Percentiles rank a stretch among this genome's conserved stretches.
Conservation (phyloP, 2,329 filamentous ascomycete genomes). For the Trichoderma sp. region DNA sequence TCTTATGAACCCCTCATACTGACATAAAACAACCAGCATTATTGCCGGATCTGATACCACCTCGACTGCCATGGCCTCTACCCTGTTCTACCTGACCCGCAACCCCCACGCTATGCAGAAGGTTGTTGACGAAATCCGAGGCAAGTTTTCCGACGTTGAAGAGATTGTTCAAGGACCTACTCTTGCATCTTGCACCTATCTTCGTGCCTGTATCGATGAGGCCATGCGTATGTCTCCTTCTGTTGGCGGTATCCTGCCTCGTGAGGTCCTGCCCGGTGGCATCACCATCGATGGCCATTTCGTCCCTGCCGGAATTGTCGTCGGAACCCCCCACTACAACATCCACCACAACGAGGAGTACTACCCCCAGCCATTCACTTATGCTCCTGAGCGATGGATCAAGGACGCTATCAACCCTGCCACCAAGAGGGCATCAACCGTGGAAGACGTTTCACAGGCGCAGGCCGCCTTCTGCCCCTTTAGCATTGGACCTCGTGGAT, state of each 20-base stretch:
- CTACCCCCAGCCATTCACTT: constrained; percentile 58
- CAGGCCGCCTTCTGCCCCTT: constrained; percentile 74
- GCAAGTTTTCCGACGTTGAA: constrained; percentile 50
- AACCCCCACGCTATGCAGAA: constrained; percentile 47
- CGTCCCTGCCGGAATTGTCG: constrained; percentile 59
- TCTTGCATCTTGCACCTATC: constrained; percentile 54
- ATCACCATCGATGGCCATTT: constrained; percentile 51
- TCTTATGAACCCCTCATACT: not conserved
- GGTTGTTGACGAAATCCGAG: constrained; percentile 52
- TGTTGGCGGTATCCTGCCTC: constrained; percentile 58
- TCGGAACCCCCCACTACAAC: constrained; percentile 65
- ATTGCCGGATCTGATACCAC: constrained; percentile 72
- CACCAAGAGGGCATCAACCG: constrained; percentile 41
- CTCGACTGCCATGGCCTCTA: constrained; percentile 64
- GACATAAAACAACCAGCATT: constrained; percentile 44
- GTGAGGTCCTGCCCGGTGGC: constrained; percentile 57
- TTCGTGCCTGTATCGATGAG: constrained; percentile 64
- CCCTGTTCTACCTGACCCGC: constrained; percentile 61
- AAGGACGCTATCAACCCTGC: constrained; percentile 42
- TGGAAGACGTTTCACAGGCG: constrained; percentile 53
- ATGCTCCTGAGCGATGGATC: constrained; percentile 65
- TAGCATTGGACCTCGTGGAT: constrained; percentile 66
- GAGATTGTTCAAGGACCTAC: constrained; percentile 53
- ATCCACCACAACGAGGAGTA: constrained; percentile 66
- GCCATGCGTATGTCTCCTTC: constrained; percentile 63